A percentile compares a stretch with the other conserved stretches of the same genome.
phyloP scores from a whole-genome alignment of 2,329 filamentous ascomycete genomes.

The Hypoxylon sp. region DNA sequence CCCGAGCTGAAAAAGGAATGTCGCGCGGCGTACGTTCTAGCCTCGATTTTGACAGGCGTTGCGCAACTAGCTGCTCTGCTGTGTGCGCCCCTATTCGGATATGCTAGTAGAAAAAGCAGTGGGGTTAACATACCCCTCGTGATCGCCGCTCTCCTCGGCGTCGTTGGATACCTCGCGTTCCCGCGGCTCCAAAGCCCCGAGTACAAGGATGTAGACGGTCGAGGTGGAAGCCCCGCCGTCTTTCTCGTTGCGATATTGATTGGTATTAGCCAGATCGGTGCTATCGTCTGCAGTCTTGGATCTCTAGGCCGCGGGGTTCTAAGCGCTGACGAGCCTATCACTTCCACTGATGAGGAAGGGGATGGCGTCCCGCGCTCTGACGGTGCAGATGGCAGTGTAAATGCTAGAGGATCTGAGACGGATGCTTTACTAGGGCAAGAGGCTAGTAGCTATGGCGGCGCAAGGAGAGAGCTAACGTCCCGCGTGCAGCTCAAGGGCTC shows the following conservation, averaged over 20 bases:
- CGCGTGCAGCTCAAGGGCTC: conserved; percentile 84
- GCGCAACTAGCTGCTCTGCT: conserved; percentile 75
- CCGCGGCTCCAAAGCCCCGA: conserved; percentile 84
- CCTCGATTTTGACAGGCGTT: conserved; percentile 88
- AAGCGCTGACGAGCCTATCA: conserved; percentile 59
- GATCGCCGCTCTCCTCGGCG: conserved; percentile 78
- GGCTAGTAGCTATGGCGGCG: conserved; percentile 57
- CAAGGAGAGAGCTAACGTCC: conserved; percentile 56
- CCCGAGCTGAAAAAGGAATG: conserved; percentile 89
- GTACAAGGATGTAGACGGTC: conserved; percentile 72
- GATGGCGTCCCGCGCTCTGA: conserved; percentile 27
- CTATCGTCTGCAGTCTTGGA: conserved; percentile 95
- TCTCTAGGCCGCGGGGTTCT: conserved; percentile 87
- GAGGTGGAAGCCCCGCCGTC: conserved; percentile 77
- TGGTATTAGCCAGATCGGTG: conserved; percentile 94
- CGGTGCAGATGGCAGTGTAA: conserved; percentile 12
- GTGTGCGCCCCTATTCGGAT: conserved; percentile 89
- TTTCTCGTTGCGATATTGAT: conserved; percentile 85
- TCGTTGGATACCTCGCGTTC: conserved; percentile 83
- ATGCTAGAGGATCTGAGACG: conserved; percentile 46
- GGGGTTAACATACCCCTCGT: conserved; percentile 82
- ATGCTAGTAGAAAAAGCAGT: conserved; percentile 75
- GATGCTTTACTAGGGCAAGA: conserved; percentile 55
- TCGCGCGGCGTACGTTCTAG: conserved; percentile 87
- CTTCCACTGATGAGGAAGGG: conserved; percentile 23